Evolutionary conservation across 208 protist genomes (phyloP).

Genomic region (Trypanosoma cruzi): DNA sequence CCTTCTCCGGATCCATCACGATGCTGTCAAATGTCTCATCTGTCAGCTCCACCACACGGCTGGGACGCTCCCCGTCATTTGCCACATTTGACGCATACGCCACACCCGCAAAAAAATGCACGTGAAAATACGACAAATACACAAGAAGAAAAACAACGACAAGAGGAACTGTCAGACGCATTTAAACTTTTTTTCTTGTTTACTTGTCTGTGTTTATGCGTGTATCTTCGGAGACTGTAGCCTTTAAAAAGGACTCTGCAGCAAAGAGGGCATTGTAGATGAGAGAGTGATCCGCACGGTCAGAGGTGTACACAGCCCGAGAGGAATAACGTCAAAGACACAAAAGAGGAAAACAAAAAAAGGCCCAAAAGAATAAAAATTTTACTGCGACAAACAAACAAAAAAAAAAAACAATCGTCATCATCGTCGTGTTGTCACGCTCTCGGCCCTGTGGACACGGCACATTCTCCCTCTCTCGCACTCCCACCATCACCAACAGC

Average conservation of each 20-base stretch:
- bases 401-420: too few relatives aligned
- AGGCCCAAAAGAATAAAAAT: too few relatives aligned
- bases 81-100: slow-evolving; percentile 1
- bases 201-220: background rate
- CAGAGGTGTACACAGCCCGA: too few relatives aligned
- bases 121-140: slow-evolving; percentile 13
- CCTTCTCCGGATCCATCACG: slow-evolving; percentile 46
- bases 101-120: background rate
- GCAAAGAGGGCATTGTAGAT: background rate
- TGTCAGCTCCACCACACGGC: slow-evolving; percentile 65
- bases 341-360: too few relatives aligned
- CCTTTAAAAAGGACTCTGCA: too few relatives aligned
- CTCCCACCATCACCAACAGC: too few relatives aligned
- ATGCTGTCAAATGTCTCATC: slow-evolving; percentile 62
- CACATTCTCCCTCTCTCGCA: too few relatives aligned
- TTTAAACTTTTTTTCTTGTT: background rate
- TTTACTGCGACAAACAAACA: too few relatives aligned
- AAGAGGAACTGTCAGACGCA: background rate
- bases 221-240: too few relatives aligned
- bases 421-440: too few relatives aligned
- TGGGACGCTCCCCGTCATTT: slow-evolving; percentile 3
- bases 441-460: too few relatives aligned
- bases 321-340: too few relatives aligned
- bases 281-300: background rate
- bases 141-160: background rate